Conservation (phyloP, 345 rosid genomes). For the Sisymbrium irio region DNA sequence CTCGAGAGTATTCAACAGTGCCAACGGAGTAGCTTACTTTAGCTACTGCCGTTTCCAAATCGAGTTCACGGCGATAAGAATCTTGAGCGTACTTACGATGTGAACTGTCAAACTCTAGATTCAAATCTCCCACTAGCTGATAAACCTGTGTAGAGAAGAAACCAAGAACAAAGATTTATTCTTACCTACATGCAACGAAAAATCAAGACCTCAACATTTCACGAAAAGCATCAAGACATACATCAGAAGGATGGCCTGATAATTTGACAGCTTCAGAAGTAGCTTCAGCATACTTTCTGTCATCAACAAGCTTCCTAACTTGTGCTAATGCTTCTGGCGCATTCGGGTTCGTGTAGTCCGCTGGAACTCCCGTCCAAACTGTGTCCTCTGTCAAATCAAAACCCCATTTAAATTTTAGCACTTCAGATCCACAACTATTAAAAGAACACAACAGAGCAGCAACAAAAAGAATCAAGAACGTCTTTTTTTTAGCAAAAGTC, state of each 20-base stretch:
- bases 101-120: conserved; percentile 67
- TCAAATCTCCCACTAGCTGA: conserved; percentile 82
- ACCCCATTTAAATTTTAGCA: not conserved
- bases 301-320: conserved; percentile 72
- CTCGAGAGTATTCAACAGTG: conserved; percentile 56
- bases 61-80: conserved; percentile 82
- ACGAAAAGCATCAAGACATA: conserved; percentile 33
- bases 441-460: not conserved
- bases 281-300: conserved; percentile 63
- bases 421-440: not conserved
- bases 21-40: conserved; percentile 64
- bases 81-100: conserved; percentile 60
- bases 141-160: conserved; percentile 58
- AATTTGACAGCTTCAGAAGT: conserved; percentile 59
- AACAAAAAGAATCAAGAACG: not conserved
- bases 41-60: conserved; percentile 78
- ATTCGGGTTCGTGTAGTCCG: conserved; percentile 58
- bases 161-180: not conserved
- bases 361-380: conserved; percentile 83
- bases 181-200: not conserved
- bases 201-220: not conserved
- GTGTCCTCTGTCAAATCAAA: conserved; percentile 62
- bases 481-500: not conserved
- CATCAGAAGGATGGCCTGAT: conserved; percentile 67
- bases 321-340: conserved; percentile 58